Percentiles rank a stretch among this genome's conserved stretches.
Conservation (phyloP, 1,284 basidiomycete species). For the Pascua sp. region DNA sequence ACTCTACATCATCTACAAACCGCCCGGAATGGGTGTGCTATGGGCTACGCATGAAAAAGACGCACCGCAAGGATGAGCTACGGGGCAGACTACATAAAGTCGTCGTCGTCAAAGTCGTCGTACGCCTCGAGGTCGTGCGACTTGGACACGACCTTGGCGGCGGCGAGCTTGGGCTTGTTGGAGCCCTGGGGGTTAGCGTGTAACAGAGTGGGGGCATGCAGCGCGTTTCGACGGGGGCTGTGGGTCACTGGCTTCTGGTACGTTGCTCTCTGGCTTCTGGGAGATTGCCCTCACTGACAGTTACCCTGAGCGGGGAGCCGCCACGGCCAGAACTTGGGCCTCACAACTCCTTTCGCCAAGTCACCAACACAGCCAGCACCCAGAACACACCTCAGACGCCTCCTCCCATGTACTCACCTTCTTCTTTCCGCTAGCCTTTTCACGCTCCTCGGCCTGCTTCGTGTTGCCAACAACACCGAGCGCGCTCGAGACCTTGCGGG, state of each 20-base stretch:
- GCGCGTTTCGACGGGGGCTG: too few species aligned
- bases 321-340: too few species aligned
- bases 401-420: slow-evolving; percentile 54
- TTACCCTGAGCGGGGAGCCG: too few species aligned
- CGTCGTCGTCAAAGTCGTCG: slow-evolving; percentile 71
- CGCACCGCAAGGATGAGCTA: too few species aligned
- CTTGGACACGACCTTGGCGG: slow-evolving; percentile 61
- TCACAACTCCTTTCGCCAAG: too few species aligned
- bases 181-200: slow-evolving; percentile 47
- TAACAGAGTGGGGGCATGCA: background rate
- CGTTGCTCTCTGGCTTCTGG: too few species aligned
- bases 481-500: slow-evolving; percentile 75
- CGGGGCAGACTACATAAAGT: slow-evolving; percentile 50
- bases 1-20: slow-evolving; percentile 1
- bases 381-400: too few species aligned
- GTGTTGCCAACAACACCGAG: slow-evolving; percentile 84
- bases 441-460: slow-evolving; percentile 84
- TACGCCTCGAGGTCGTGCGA: slow-evolving; percentile 74
- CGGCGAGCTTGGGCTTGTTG: slow-evolving; percentile 68
- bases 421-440: slow-evolving; percentile 83
- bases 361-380: too few species aligned
- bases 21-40: too few species aligned
- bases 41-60: background rate
- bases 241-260: too few species aligned
- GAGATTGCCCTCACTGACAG: too few species aligned